These are phyloP conservation scores for Exophiala calicioides DNA, from an alignment of 2,329 filamentous ascomycete species.

Conservation along the genomic window DNA sequence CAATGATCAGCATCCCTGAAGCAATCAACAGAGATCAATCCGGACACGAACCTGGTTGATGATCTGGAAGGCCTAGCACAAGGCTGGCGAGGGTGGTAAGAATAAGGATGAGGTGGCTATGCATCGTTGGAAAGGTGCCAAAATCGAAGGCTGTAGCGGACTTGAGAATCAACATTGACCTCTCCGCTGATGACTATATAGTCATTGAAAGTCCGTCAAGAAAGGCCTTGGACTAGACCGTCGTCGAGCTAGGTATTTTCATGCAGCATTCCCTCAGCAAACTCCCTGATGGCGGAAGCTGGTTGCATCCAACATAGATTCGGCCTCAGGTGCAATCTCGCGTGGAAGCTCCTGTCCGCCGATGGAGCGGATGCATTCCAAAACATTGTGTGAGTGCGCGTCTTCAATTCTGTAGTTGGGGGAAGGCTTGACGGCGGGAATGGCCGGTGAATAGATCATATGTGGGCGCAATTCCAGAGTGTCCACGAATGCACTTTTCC, in stretches of 20 bases:
- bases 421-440: no score
- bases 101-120: neutral
- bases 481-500: no score
- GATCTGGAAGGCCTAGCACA: constrained; percentile 16
- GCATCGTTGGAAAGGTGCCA: constrained; percentile 4
- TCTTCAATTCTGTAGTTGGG: constrained; percentile 24
- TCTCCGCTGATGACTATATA: constrained; percentile 1
- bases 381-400: constrained; percentile 6
- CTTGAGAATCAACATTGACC: neutral
- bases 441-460: no score
- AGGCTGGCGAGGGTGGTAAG: constrained; percentile 15
- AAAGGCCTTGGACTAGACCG: neutral
- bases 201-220: constrained; percentile 10
- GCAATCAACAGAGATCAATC: no score
- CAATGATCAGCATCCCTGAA: no score
- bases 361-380: constrained; percentile 19
- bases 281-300: neutral
- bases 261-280: constrained; percentile 8
- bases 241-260: constrained; percentile 1
- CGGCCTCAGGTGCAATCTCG: constrained; percentile 14
- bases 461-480: no score
- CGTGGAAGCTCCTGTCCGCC: constrained; percentile 18
- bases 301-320: neutral
- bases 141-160: neutral
- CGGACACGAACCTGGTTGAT: constrained; percentile 14